Base-by-base conservation (phyloP, 2,329 filamentous ascomycete species). In the Pseudocercospora crystallina region DNA sequence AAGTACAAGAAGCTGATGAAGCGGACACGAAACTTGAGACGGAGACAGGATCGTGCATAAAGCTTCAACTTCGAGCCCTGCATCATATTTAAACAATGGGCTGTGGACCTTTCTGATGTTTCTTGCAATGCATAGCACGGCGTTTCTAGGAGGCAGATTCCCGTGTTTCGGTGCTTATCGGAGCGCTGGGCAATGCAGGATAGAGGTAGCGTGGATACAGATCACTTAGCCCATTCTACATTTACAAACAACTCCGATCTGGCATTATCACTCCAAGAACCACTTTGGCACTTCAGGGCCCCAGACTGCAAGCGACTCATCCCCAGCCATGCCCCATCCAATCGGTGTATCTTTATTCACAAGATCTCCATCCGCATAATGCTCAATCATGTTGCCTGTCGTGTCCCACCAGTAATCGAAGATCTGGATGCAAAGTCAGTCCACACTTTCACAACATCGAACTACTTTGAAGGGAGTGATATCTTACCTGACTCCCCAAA, bases 1-100 rank as follows among this genome's bases (percentile, higher is more conserved):
- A 99, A 99, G 85, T 96, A 96, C 75, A 97, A 96, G 90, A 99
- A 99, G 83, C 79, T 97, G 62, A 90, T 96, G 88, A 89, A 87
- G 80, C 82, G 84, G 73, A 96, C 92, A 67, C 84, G 92, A 71
- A 92, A 89, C 69, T 73, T 90, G 77, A 86, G 92, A 69, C 84
- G 90, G 69, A 95, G 91, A 77, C 78, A 94, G 65, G 89, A 71
- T 51, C 54, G 63, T 54, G 56, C 58, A 38, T 65, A 63, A 32
- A 15, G 2, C 26, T 10, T 13, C 13, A 26, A 15, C 5, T n/a
- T 38, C 10, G 5, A 39, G 8, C 10, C n/a, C 36, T 3, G n/a
- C n/a, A 39, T 39, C 5, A 5, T 3, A 7, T 17, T 17, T n/a
- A 39, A 3, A 39, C 10, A 14, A 11, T 17, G 36, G 36, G 13